Base-by-base conservation (phyloP, 305 asterid genomes). In the Solanum hybrid region DNA sequence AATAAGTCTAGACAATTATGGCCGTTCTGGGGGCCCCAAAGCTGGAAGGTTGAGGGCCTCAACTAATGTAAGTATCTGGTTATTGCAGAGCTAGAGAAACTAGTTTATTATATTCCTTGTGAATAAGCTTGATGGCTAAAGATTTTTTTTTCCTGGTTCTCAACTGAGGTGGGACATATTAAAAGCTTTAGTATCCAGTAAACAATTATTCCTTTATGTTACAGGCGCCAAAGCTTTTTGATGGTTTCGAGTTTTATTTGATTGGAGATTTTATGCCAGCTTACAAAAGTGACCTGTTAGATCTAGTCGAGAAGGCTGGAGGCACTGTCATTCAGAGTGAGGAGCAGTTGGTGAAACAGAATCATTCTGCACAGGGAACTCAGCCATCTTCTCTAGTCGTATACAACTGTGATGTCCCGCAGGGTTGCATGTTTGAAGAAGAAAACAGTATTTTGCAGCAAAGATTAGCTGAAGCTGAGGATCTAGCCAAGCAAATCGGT, bases 221-320 rank as follows among this genome's bases (percentile, higher is more conserved):
- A 73, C 94, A 97, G 99, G 96, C 86, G n/a, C 96, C 98, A 64
- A 95, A 95, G 90, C 96, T 96, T 86, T 97, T 97, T 60, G 89
- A 90, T 14, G 96, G 96, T 32, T 75, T 95, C 82, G 90, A 90
- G 89, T 97, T 96, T 78, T 93, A 94, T 87, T 92, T 95, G 60
- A 88, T 80, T 88, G 98, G 97, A 27, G 95, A 92, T 40, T 95
- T 95, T 81, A 90, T 91, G 86, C 93, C 93, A 51, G 88, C 94
- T 86, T 94, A 91, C 96, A 94, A 93, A 92, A 84, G 40, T 10
- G 96, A 96, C 92, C 92, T 97, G n/a, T 31, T 92, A 29, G 94
- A 95, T 77, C 91, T 97, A 88, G 95, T 94, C 75, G 90, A 86
- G 90, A 93, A 88, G 90, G 99, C 96, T 9, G 99, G 99, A 31